phyloP scores from a whole-genome alignment of 768 basidiomycete genomes.

The Calvatia gigantea region DNA sequence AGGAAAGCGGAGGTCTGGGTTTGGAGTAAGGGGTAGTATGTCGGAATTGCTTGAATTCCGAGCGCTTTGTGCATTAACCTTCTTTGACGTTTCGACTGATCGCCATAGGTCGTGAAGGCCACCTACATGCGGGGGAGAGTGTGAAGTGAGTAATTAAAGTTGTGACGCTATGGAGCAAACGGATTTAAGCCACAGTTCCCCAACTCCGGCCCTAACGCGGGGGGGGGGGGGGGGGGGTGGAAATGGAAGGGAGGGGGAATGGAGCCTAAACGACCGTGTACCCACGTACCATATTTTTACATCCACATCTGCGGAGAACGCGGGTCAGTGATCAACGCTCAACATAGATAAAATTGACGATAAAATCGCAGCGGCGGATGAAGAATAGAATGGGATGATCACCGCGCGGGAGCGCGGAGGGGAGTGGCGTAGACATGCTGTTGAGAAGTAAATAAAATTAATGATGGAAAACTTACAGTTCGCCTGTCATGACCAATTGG shows the following conservation, averaged over 20 bases:
- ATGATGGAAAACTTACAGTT: constrained; percentile 46
- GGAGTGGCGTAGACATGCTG: too few species aligned
- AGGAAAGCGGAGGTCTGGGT: constrained; percentile 58
- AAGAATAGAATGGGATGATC: constrained; percentile 1
- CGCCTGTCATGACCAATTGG: constrained; percentile 62
- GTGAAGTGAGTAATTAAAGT: constrained; percentile 6
- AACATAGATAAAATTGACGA: constrained; percentile 7
- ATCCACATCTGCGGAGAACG: constrained; percentile 43
- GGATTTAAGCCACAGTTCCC: constrained; percentile 7
- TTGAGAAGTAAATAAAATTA: neutral
- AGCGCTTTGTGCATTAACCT: constrained; percentile 65
- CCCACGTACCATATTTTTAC: constrained; percentile 61
- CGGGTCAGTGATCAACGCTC: constrained; percentile 13
- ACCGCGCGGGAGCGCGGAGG: constrained; percentile 4
- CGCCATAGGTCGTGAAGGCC: constrained; percentile 66
- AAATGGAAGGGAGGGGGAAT: too few species aligned
- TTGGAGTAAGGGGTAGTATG: constrained; percentile 56
- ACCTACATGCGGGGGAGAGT: constrained; percentile 29
- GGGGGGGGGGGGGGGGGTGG: constrained; percentile 4
- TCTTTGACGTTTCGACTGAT: constrained; percentile 61
- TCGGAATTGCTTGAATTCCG: constrained; percentile 44
- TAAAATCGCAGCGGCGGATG: constrained; percentile 10
- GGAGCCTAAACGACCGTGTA: constrained; percentile 2
- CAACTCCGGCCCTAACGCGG: neutral
- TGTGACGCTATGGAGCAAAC: neutral